phyloP scores from a whole-genome alignment of 2,329 filamentous ascomycete genomes.

The Xylariomycetidae sp. region DNA sequence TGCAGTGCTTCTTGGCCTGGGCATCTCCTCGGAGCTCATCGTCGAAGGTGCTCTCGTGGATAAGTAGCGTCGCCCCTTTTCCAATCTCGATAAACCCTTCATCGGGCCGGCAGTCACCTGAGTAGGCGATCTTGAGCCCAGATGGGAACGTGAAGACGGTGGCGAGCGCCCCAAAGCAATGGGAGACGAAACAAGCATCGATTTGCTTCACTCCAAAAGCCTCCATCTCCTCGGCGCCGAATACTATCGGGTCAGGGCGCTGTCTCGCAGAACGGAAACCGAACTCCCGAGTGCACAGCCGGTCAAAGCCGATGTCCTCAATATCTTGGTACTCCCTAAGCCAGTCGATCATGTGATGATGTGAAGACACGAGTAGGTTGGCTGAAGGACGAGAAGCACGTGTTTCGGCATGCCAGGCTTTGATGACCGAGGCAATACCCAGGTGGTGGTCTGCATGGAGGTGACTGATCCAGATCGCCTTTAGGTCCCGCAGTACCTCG shows the following conservation, averaged over 20 bases:
- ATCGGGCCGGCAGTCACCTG: slow-evolving; percentile 85
- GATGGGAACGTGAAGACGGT: slow-evolving; percentile 71
- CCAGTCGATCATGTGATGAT: slow-evolving; percentile 66
- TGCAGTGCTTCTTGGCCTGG: slow-evolving; percentile 81
- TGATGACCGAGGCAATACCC: slow-evolving; percentile 74
- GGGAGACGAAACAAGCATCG: slow-evolving; percentile 61
- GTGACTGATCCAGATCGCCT: slow-evolving; percentile 88
- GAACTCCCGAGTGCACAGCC: slow-evolving; percentile 26
- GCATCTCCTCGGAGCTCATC: slow-evolving; percentile 77
- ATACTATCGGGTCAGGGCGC: slow-evolving; percentile 19
- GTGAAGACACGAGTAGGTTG: slow-evolving; percentile 62
- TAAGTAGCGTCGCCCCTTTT: slow-evolving; percentile 68
- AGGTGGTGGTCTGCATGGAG: slow-evolving; percentile 95
- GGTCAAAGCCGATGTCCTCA: slow-evolving; percentile 67
- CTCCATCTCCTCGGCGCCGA: slow-evolving; percentile 35
- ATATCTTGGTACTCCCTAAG: slow-evolving; percentile 73
- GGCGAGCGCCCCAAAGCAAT: slow-evolving; percentile 75
- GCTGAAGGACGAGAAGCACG: slow-evolving; percentile 25
- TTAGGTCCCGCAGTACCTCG: slow-evolving; percentile 71
- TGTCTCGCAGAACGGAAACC: neutral
- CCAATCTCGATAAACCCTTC: slow-evolving; percentile 64
- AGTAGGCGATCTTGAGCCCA: slow-evolving; percentile 84
- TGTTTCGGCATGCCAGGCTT: slow-evolving; percentile 65
- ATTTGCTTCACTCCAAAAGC: slow-evolving; percentile 60
- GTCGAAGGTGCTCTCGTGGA: slow-evolving; percentile 96